Base-by-base conservation (phyloP, 164 flowering plant genomes). In the Sextonia rubra region DNA sequence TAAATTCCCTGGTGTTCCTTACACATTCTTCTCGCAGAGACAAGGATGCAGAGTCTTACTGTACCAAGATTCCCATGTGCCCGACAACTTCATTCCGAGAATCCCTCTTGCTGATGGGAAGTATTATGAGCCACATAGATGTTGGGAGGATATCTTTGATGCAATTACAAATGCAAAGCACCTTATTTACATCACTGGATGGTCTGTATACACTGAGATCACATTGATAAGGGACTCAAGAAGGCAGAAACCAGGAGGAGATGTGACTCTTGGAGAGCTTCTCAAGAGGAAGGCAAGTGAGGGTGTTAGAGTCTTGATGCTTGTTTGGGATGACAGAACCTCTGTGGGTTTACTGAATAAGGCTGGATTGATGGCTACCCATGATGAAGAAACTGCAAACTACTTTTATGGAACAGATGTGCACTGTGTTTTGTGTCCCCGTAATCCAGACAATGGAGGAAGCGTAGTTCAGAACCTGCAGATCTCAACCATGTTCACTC, bases 321-420 rank as follows among this genome's bases (percentile, higher is more conserved):
- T 91, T 60, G 90, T 91, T 68, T 91, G 96, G 96, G 92, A 91
- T 80, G 96, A 91, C 60, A 76, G 90, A 73, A 89, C 93, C 37
- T 91, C 97, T 9, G 84, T 83, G 17, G 71, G 68, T 58, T 47
- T 83, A 29, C 74, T 91, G 18, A 89, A 85, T 71, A 74, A 75
- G 71, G 91, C 87, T 71, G 97, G 97, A 4, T 56, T 91, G 49
- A 89, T 91, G 97, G 88, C 78, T 8, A 89, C 94, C 18, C 97
- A 91, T 77, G 97, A 91, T 76, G 83, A 88, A 77, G 97, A 91
- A 17, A 91, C 97, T 3, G 77, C 25, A 27, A 70, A 69, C 12
- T 91, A 80, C 68, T 91, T 91, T 72, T 64, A 75, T 14, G 75
- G 75, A 37, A 80, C 87, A 1, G 77, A 80, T 30, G 97, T 91